A percentile compares a stretch with the other conserved stretches of the same genome.
Conservation (phyloP, 2,329 filamentous ascomycete genomes). For the Coniella vitis region DNA sequence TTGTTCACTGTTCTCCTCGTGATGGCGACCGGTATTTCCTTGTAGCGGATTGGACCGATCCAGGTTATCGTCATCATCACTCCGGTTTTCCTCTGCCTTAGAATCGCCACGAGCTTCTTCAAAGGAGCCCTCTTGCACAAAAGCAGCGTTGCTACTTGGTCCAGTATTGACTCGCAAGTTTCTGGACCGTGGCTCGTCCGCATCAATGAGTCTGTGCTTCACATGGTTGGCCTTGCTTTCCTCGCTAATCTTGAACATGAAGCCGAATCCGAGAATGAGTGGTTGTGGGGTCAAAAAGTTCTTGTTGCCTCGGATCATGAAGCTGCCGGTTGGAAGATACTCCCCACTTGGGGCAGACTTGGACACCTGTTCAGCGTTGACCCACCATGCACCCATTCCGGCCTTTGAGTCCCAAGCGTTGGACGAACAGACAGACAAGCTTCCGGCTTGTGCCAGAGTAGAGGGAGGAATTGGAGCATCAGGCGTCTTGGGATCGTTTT, state of each 20-base stretch:
- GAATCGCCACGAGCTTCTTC: conserved; percentile 21
- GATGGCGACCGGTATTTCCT: conserved; percentile 17
- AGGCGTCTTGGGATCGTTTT: conserved; percentile 71
- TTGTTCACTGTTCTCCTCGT: conserved; percentile 1
- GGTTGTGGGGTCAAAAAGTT: conserved; percentile 86
- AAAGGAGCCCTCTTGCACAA: neutral
- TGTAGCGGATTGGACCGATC: conserved; percentile 30
- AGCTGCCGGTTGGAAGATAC: conserved; percentile 69
- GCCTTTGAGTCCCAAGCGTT: conserved; percentile 95
- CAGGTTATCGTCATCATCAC: conserved; percentile 20
- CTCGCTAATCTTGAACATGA: conserved; percentile 84
- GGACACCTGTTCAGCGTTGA: conserved; percentile 79
- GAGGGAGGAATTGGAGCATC: conserved; percentile 87
- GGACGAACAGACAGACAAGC: conserved; percentile 75
- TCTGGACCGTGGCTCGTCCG: neutral
- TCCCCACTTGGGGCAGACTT: conserved; percentile 78
- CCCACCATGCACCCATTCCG: conserved; percentile 95
- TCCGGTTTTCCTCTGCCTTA: conserved; percentile 27
- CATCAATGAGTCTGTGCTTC: conserved; percentile 54
- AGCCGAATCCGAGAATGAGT: conserved; percentile 77
- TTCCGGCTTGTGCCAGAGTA: conserved; percentile 84
- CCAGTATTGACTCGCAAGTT: too few relatives aligned
- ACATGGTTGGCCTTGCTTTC: conserved; percentile 76
- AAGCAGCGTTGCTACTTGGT: too few relatives aligned
- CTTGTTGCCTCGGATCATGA: conserved; percentile 79